A percentile compares a stretch with the other conserved stretches of the same genome.
These are phyloP conservation scores for Hypoxylon intermedium DNA, from an alignment of 495 filamentous ascomycete species.

Conservation along the genomic window DNA sequence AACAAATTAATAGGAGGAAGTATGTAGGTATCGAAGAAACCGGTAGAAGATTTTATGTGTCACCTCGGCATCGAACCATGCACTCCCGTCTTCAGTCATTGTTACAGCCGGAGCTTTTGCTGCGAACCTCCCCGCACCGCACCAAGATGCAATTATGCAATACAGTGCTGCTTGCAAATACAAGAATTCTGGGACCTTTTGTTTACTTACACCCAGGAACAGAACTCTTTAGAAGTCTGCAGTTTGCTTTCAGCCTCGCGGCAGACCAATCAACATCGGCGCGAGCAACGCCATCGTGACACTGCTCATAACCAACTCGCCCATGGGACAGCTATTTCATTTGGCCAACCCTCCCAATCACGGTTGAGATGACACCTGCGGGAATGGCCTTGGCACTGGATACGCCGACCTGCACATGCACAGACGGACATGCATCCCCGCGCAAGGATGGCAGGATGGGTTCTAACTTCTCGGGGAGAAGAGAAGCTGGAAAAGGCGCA, in stretches of 20 bases:
- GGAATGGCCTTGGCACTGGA: too few species aligned
- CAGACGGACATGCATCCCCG: conserved; percentile 1
- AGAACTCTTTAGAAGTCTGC: conserved; percentile 14
- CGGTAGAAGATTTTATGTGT: conserved; percentile 1
- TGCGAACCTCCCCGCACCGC: conserved; percentile 12
- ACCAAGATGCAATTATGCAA: neutral
- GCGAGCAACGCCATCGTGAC: neutral
- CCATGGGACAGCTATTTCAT: too few species aligned
- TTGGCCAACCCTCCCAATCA: too few species aligned
- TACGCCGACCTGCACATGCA: conserved; percentile 15
- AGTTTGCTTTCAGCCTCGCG: conserved; percentile 16
- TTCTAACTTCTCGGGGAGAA: neutral
- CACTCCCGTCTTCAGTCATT: neutral
- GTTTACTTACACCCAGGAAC: too few species aligned
- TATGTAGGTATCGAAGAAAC: too few species aligned
- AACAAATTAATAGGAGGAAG: too few species aligned
- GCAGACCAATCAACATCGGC: conserved; percentile 13
- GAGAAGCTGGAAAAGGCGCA: conserved; percentile 7
- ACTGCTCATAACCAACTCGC: conserved; percentile 1
- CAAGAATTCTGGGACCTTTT: conserved; percentile 2
- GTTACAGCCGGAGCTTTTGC: conserved; percentile 34
- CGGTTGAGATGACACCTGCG: too few species aligned
- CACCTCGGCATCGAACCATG: conserved; percentile 2
- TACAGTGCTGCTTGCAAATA: neutral
- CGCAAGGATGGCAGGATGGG: neutral